Base-by-base conservation (phyloP, 2,329 filamentous ascomycete genomes). In the Bimuria novae-zelandiae region DNA sequence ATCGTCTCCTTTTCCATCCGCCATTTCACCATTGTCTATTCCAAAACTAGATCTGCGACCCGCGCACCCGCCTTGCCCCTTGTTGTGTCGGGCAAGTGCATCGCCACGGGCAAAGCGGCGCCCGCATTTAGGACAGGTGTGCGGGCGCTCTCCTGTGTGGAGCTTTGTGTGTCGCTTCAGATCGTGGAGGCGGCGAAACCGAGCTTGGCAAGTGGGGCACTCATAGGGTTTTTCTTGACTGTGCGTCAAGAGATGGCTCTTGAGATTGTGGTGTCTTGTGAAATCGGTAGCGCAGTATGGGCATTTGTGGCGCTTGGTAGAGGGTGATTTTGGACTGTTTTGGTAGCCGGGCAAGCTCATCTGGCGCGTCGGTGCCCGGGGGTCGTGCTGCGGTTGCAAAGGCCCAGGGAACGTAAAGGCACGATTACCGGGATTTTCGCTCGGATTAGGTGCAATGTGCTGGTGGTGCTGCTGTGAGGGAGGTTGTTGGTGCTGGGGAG, bases 211-310 rank as follows among this genome's bases (percentile, higher is more conserved):
- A n/a, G 90, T 91, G 57, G 90, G 87, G 71, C 94, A 99, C 23
- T 94, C 85, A 69, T 94, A 99, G 0, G 94, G 94, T 76, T 99
- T 99, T 75, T 99, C 94, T 79, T 99, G 93, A 67, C 92, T 97
- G 75, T 97, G 94, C 0, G 94, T 97, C 70, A 99, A 84, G 52
- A 99, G 83, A 77, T 99, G 94, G 63, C 92, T 97, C 77, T 97
- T 99, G 23, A 97, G 83, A 68, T 99, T 97, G 72, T 97, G 94
- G 71, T 97, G 94, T 39, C 94, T 86, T 23, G 94, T 99, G 64
- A 99, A 99, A 68, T 96, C 94, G 4, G 94, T 97, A 33, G 91
- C 86, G 80, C 94, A 99, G 73, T 96, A 96, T 0, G 91, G 93
- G 69, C 94, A 99, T 74, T 94, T 96, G 78, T 99, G 93, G 68